Evolutionary conservation across 805 yeast species (phyloP).

Genomic region (Candida krabiensis): DNA sequence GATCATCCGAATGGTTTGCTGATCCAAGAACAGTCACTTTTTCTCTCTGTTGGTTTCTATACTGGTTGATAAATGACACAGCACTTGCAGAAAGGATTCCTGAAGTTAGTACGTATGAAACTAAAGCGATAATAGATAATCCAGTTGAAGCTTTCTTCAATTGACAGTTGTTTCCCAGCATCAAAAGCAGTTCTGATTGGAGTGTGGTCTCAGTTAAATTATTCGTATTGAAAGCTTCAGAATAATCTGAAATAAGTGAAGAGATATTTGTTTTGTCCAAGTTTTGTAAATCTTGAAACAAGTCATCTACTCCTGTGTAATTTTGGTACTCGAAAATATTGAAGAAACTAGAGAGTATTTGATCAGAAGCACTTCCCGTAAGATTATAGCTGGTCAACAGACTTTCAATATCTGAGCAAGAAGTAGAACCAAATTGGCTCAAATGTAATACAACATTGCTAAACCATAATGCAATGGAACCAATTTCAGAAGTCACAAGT

Average conservation of each 20-base stretch:
- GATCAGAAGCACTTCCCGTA: slow-evolving; percentile 16
- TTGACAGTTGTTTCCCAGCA: slow-evolving; percentile 19
- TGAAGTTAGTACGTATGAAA: slow-evolving; percentile 14
- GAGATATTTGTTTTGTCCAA: slow-evolving; percentile 3
- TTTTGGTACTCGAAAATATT: slow-evolving; percentile 14
- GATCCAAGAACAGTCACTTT: background rate
- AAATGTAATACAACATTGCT: slow-evolving; percentile 24
- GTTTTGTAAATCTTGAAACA: slow-evolving; percentile 8
- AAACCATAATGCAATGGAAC: slow-evolving; percentile 26
- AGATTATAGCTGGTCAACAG: slow-evolving; percentile 28
- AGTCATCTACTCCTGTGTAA: slow-evolving; percentile 5
- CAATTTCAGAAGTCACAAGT: slow-evolving; percentile 33
- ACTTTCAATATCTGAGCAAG: slow-evolving; percentile 25
- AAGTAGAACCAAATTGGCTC: slow-evolving; percentile 27
- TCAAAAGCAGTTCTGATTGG: slow-evolving; percentile 17
- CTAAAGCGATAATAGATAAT: slow-evolving; percentile 14
- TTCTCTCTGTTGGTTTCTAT: slow-evolving; percentile 4
- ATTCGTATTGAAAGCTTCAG: slow-evolving; percentile 5
- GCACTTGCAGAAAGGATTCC: slow-evolving; percentile 16
- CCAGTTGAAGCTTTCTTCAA: slow-evolving; percentile 24
- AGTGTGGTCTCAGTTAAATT: slow-evolving; percentile 14
- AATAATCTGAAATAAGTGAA: slow-evolving; percentile 1
- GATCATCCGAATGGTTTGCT: background rate
- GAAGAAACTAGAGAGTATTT: slow-evolving; percentile 18
- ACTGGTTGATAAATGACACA: slow-evolving; percentile 13